These are phyloP conservation scores for Serpula lacrymans DNA, from an alignment of 768 basidiomycete species.

Conservation along the genomic window DNA sequence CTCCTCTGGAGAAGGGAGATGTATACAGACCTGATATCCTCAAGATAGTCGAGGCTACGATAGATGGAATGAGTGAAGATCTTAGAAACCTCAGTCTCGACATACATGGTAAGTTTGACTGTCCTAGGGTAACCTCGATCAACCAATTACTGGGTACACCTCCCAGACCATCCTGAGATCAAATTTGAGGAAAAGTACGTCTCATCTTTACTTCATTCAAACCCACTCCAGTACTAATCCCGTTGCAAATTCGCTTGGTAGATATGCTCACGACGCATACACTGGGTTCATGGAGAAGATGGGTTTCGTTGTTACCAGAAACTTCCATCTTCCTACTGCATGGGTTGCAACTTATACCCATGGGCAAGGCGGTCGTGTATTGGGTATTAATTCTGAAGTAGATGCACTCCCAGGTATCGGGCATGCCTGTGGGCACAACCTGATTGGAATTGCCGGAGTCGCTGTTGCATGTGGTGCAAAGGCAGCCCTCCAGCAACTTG, in stretches of 20 bases:
- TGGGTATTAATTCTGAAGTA: slow-evolving; percentile 55
- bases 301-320: slow-evolving; percentile 55
- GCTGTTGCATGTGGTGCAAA: slow-evolving; percentile 64
- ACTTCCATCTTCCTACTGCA: slow-evolving; percentile 62
- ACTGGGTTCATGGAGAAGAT: slow-evolving; percentile 60
- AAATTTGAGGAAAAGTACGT: slow-evolving; percentile 56
- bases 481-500: slow-evolving; percentile 50
- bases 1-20: slow-evolving; percentile 1
- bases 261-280: slow-evolving; percentile 62
- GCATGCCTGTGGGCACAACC: slow-evolving; percentile 44
- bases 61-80: slow-evolving; percentile 47
- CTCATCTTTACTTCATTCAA: neutral
- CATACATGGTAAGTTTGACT: slow-evolving; percentile 52
- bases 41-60: slow-evolving; percentile 47
- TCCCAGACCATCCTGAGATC: slow-evolving; percentile 61
- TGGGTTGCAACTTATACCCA: slow-evolving; percentile 62
- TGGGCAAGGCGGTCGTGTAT: slow-evolving; percentile 56
- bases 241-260: slow-evolving; percentile 17
- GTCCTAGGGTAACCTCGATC: neutral
- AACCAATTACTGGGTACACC: neutral
- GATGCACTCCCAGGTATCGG: slow-evolving; percentile 50
- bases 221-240: neutral
- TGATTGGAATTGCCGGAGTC: slow-evolving; percentile 68
- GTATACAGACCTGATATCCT: slow-evolving; percentile 51
- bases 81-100: slow-evolving; percentile 58